These are phyloP conservation scores for Pseudotsuga menziesii DNA, from an alignment of 75 land plant species.

Conservation along the genomic window DNA sequence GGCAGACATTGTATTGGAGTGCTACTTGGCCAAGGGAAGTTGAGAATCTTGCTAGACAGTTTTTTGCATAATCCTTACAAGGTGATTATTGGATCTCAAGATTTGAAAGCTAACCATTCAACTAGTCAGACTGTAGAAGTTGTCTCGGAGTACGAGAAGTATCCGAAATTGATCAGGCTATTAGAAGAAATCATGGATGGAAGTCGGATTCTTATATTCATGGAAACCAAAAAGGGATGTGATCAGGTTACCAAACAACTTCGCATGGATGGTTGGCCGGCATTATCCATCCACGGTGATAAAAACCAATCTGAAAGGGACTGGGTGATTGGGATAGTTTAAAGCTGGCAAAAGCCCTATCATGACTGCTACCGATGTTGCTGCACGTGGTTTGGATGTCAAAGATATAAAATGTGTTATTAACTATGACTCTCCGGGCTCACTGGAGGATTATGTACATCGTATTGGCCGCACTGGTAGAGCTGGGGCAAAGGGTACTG, in stretches of 20 bases:
- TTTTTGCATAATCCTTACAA: constrained; percentile 79
- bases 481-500: constrained; percentile 81
- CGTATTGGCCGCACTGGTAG: constrained; percentile 91
- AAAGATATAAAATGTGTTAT: constrained; percentile 88
- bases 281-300: constrained; percentile 87
- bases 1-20: constrained; percentile 92
- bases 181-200: constrained; percentile 77
- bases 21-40: constrained; percentile 95
- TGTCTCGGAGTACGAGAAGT: constrained; percentile 63
- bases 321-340: constrained; percentile 81
- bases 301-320: constrained; percentile 85
- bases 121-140: constrained; percentile 74
- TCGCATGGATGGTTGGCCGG: constrained; percentile 94
- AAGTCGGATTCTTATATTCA: constrained; percentile 66
- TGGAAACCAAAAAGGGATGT: constrained; percentile 88
- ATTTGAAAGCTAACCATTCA: constrained; percentile 80
- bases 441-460: constrained; percentile 84
- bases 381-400: constrained; percentile 96
- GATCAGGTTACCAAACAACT: constrained; percentile 80
- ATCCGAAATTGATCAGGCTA: constrained; percentile 56
- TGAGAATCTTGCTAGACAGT: constrained; percentile 68
- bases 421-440: constrained; percentile 82
- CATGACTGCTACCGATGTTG: constrained; percentile 95
- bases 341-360: constrained; percentile 82
- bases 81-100: constrained; percentile 76